These are phyloP conservation scores for Dothidotthia symphoricarpi DNA, from an alignment of 2,329 filamentous ascomycete genomes.

Conservation along the genomic window DNA sequence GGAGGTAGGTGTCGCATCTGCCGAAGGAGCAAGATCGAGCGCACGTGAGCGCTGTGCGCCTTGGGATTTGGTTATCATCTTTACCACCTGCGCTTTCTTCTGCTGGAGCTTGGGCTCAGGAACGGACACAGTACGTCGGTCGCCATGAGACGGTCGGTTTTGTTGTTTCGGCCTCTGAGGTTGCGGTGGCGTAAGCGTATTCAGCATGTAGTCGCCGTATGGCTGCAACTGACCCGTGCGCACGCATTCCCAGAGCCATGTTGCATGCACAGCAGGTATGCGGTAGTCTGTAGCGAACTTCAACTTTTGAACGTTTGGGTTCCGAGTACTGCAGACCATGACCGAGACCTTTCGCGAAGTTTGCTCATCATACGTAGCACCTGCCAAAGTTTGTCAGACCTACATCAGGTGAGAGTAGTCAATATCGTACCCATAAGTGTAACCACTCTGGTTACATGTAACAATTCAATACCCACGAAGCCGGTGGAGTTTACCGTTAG, in stretches of 20 bases:
- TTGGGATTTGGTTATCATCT: conserved; percentile 15
- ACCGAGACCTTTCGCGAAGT: conserved; percentile 71
- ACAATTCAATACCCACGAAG: conserved; percentile 78
- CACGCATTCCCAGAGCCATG: conserved; percentile 86
- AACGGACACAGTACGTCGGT: too few relatives aligned
- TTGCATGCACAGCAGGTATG: conserved; percentile 75
- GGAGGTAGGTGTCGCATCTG: conserved; percentile 19
- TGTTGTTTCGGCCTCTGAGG: conserved; percentile 15
- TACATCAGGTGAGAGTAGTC: conserved; percentile 1
- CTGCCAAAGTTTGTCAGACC: conserved; percentile 36
- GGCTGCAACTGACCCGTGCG: conserved; percentile 50
- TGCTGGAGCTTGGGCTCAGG: conserved; percentile 14
- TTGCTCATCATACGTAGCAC: conserved; percentile 76
- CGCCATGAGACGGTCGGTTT: background rate
- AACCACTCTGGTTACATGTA: conserved; percentile 78
- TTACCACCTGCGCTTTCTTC: conserved; percentile 19
- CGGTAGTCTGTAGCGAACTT: conserved; percentile 71
- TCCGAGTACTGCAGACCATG: conserved; percentile 65
- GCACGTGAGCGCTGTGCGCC: conserved; percentile 15
- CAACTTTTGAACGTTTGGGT: conserved; percentile 69
- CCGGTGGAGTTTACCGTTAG: conserved; percentile 76
- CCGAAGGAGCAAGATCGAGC: conserved; percentile 27
- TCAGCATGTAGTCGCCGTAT: conserved; percentile 45
- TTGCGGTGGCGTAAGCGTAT: conserved; percentile 11
- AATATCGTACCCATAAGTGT: conserved; percentile 61